Conservation (phyloP, 768 basidiomycete genomes). For the Leccinum broughii region DNA sequence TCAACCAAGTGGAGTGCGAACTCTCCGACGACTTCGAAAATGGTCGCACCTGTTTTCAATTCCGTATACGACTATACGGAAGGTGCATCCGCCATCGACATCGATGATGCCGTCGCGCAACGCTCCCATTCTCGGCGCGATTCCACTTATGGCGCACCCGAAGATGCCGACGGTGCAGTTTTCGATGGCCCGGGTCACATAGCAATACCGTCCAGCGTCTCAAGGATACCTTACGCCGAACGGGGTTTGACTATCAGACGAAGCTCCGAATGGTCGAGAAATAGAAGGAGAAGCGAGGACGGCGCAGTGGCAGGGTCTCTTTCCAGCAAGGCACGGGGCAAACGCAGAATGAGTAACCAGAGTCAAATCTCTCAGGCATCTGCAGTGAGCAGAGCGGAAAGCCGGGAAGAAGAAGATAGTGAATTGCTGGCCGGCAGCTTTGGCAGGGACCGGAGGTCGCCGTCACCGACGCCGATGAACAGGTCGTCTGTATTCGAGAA, state of each 20-base stretch:
- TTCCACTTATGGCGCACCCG: conserved; percentile 56
- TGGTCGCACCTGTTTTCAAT: conserved; percentile 19
- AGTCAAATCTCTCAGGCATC: conserved; percentile 42
- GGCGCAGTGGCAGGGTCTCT: conserved; percentile 25
- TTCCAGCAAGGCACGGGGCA: conserved; percentile 30
- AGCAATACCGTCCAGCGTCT: conserved; percentile 75
- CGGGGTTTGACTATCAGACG: conserved; percentile 42
- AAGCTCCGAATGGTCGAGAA: conserved; percentile 53
- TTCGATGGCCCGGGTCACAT: conserved; percentile 71
- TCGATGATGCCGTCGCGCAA: conserved; percentile 57
- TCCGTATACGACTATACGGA: conserved; percentile 73
- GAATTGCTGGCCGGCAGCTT: conserved; percentile 31
- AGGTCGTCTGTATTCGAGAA: conserved; percentile 57
- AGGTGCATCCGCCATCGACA: conserved; percentile 77
- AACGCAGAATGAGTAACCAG: conserved; percentile 47
- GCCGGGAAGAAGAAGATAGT: conserved; percentile 38
- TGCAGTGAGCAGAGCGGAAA: conserved; percentile 39
- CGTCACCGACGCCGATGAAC: conserved; percentile 40
- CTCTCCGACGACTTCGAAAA: conserved; percentile 6
- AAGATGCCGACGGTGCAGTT: conserved; percentile 63
- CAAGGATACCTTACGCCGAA: conserved; percentile 71
- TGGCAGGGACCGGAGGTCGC: conserved; percentile 34
- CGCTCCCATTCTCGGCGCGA: conserved; percentile 57
- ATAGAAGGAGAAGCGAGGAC: conserved; percentile 53
- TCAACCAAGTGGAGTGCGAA: background rate